These are phyloP conservation scores for Tuber magnatum DNA, from an alignment of 495 filamentous ascomycete genomes.

Conservation along the genomic window DNA sequence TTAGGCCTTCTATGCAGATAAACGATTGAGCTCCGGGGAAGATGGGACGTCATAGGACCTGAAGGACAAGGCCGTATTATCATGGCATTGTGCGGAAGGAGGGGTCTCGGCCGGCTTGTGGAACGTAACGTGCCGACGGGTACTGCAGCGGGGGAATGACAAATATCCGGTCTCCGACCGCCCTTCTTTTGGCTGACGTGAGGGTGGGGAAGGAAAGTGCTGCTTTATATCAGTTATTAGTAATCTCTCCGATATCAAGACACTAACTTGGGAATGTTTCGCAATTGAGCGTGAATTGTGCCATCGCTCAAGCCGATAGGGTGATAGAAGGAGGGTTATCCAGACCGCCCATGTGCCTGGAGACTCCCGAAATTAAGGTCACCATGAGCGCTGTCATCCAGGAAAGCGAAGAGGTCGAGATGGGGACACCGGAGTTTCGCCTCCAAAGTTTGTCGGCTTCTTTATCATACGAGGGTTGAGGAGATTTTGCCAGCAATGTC, in stretches of 20 bases:
- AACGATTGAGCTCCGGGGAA: neutral
- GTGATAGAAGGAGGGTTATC: neutral
- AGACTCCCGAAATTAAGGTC: neutral
- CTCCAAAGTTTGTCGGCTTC: neutral
- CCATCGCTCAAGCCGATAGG: neutral
- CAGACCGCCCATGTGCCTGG: neutral
- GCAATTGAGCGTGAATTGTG: constrained; percentile 1
- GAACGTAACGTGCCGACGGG: neutral
- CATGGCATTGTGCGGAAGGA: neutral
- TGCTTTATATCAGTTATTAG: neutral
- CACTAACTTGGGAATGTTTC: neutral
- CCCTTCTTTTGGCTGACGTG: neutral
- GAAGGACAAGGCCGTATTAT: neutral
- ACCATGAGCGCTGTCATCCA: neutral
- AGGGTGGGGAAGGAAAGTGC: neutral
- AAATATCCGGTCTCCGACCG: neutral
- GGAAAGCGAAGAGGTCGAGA: neutral
- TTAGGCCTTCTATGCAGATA: neutral
- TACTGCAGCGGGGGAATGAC: neutral
- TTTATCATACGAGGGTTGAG: neutral
- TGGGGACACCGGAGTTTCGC: neutral
- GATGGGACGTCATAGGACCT: neutral
- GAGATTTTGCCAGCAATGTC: neutral
- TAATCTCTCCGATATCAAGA: neutral
- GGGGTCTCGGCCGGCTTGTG: neutral